A percentile compares a stretch with the other conserved stretches of the same genome.
Evolutionary conservation across 495 filamentous ascomycete genomes (phyloP).

Genomic region (Aspergillus heteromorphus): DNA sequence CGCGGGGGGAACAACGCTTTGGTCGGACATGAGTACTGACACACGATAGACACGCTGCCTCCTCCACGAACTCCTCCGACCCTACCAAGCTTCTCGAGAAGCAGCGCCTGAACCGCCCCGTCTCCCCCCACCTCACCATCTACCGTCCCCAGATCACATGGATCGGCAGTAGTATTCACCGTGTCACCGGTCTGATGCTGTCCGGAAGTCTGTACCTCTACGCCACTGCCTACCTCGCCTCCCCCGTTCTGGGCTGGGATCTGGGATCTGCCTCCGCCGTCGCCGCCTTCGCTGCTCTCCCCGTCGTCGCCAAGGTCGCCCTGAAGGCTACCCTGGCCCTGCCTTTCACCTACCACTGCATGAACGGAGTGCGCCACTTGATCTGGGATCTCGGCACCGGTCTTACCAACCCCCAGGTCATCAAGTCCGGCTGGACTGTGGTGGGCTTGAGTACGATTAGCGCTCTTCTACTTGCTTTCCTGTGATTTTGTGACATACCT

Average conservation of each 20-base stretch:
- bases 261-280: slow-evolving; percentile 75
- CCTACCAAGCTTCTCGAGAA: slow-evolving; percentile 66
- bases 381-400: slow-evolving; percentile 71
- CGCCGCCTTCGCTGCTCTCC: slow-evolving; percentile 69
- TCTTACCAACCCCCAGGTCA: slow-evolving; percentile 65
- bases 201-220: slow-evolving; percentile 79
- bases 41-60: slow-evolving; percentile 44
- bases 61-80: slow-evolving; percentile 53
- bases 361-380: slow-evolving; percentile 90
- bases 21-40: slow-evolving; percentile 7
- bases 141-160: slow-evolving; percentile 88
- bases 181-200: slow-evolving; percentile 71
- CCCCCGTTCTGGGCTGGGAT: slow-evolving; percentile 78
- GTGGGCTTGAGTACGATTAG: slow-evolving; percentile 61
- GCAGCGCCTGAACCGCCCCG: slow-evolving; percentile 80
- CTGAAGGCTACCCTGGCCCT: slow-evolving; percentile 69
- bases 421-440: slow-evolving; percentile 68
- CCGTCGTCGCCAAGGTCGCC: slow-evolving; percentile 59
- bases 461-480: slow-evolving; percentile 56
- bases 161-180: slow-evolving; percentile 67
- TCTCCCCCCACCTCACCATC: slow-evolving; percentile 82
- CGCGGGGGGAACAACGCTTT: neutral
- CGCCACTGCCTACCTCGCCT: slow-evolving; percentile 73
- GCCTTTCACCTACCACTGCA: slow-evolving; percentile 80
- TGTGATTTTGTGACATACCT: slow-evolving; percentile 44